These are phyloP conservation scores for Vitis hybrid DNA, from an alignment of 177 flowering plant genomes.

Conservation along the genomic window DNA sequence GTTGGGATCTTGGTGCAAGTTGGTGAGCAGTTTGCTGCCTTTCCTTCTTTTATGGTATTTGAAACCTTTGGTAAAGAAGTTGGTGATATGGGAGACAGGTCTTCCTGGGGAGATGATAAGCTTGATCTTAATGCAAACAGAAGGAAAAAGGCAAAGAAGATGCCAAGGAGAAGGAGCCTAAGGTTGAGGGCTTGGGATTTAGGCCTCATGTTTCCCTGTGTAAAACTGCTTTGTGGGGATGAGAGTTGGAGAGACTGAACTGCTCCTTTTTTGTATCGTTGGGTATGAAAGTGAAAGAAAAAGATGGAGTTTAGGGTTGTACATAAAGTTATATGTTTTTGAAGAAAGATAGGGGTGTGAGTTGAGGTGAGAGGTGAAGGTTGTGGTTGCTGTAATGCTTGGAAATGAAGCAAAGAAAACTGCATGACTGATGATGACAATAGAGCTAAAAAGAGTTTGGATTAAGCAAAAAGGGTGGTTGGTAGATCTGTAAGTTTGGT, in stretches of 20 bases:
- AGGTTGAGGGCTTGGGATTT: constrained; percentile 29
- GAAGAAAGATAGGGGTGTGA: background rate
- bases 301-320: background rate
- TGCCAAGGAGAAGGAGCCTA: constrained; percentile 35
- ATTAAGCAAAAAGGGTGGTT: constrained; percentile 31
- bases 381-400: constrained; percentile 20
- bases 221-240: background rate
- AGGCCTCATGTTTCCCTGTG: constrained; percentile 34
- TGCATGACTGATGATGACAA: constrained; percentile 28
- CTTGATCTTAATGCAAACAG: constrained; percentile 40
- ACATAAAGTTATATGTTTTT: constrained; percentile 2
- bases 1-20: constrained; percentile 52
- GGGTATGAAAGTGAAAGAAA: background rate
- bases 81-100: constrained; percentile 1
- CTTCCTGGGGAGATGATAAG: constrained; percentile 21
- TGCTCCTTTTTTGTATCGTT: background rate
- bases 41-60: background rate
- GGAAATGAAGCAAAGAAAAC: constrained; percentile 30
- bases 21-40: constrained; percentile 14
- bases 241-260: background rate
- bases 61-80: background rate
- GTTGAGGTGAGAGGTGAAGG: background rate
- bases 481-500: constrained; percentile 29
- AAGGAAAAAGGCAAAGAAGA: constrained; percentile 33
- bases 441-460: constrained; percentile 25